These are phyloP conservation scores for Castanea sativa DNA, from an alignment of 306 rosid species.

Conservation along the genomic window DNA sequence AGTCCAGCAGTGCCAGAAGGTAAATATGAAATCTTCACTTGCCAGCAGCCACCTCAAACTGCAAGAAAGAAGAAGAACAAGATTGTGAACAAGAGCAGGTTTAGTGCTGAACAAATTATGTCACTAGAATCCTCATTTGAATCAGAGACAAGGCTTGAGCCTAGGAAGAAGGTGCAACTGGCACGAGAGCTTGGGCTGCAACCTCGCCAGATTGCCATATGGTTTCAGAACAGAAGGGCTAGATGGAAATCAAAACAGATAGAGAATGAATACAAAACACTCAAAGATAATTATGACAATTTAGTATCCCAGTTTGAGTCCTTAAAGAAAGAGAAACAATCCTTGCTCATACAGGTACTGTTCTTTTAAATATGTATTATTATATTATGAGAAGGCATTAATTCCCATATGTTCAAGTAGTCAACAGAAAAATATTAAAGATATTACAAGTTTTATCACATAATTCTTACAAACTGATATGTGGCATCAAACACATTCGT, in stretches of 20 bases:
- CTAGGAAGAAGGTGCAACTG: conserved; percentile 71
- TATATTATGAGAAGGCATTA: neutral
- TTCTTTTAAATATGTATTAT: neutral
- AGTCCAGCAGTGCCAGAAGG: conserved; percentile 38
- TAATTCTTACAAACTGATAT: too few species aligned
- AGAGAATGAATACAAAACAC: conserved; percentile 66
- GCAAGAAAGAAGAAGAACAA: conserved; percentile 55
- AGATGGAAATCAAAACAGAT: conserved; percentile 89
- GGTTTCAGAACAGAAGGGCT: conserved; percentile 98
- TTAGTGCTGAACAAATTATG: conserved; percentile 74
- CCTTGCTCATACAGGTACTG: conserved; percentile 71
- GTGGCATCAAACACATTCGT: too few species aligned
- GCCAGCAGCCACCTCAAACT: conserved; percentile 25
- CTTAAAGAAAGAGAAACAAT: conserved; percentile 68
- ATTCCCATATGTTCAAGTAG: neutral
- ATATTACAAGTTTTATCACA: too few species aligned
- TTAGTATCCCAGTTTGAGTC: conserved; percentile 59
- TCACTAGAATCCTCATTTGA: conserved; percentile 70
- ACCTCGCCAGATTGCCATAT: conserved; percentile 90
- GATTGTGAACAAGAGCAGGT: conserved; percentile 63
- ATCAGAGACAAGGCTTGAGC: conserved; percentile 78
- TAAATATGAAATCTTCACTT: conserved; percentile 23
- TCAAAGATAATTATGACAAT: conserved; percentile 58
- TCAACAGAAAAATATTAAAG: neutral
- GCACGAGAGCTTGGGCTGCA: conserved; percentile 88